phyloP scores from a whole-genome alignment of 169 alveolate genomes.

The Plasmodium falciparum region DNA sequence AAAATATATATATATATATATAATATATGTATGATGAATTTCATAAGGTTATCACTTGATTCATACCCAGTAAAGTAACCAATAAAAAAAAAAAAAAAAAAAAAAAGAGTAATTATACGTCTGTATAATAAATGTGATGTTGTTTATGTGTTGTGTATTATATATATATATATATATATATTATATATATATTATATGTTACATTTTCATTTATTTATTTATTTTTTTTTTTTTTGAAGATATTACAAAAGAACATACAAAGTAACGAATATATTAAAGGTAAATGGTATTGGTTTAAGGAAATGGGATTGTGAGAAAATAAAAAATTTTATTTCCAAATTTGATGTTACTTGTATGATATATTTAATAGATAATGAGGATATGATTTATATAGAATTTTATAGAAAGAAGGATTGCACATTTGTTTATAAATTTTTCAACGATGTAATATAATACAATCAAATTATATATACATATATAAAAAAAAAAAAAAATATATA shows the following conservation, averaged over 20 bases:
- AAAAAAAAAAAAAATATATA: too few species aligned
- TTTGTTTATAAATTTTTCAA: constrained; percentile 20
- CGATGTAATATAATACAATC: constrained; percentile 13
- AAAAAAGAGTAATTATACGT: too few species aligned
- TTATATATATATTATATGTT: background rate
- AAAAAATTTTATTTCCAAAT: constrained; percentile 2
- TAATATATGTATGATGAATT: constrained; percentile 30
- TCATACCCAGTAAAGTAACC: constrained; percentile 63
- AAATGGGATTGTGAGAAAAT: constrained; percentile 22
- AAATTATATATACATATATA: background rate
- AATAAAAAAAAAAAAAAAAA: too few species aligned
- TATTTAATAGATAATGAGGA: constrained; percentile 30
- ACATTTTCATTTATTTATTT: background rate
- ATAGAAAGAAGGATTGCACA: constrained; percentile 51
- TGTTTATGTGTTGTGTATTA: background rate
- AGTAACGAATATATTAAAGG: constrained; percentile 35
- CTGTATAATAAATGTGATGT: too few species aligned
- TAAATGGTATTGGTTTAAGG: constrained; percentile 43
- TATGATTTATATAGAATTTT: constrained; percentile 36
- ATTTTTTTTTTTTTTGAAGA: constrained; percentile 8
- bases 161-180: background rate
- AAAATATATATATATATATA: too few species aligned
- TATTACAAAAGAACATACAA: constrained; percentile 42
- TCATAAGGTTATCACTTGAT: constrained; percentile 24
- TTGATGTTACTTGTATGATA: constrained; percentile 40